Evolutionary conservation across 148 eudicot species (phyloP).

Genomic region (Bassia scoparia): DNA sequence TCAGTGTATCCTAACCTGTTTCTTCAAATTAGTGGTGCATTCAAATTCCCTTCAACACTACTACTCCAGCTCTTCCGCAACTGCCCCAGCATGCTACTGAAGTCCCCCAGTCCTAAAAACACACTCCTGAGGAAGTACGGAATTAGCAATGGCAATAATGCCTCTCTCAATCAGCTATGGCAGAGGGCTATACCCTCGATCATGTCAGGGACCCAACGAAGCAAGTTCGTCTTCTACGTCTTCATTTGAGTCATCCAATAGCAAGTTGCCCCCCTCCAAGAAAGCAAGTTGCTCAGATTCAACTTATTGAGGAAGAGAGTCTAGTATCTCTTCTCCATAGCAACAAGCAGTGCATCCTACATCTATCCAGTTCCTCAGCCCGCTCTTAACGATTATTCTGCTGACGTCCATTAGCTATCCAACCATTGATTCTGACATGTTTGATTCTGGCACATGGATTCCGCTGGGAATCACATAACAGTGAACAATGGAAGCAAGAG

Average conservation of each 20-base stretch:
- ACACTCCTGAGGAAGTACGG: constrained; percentile 49
- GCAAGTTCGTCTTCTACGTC: constrained; percentile 36
- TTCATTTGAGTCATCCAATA: background rate
- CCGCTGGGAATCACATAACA: constrained; percentile 22
- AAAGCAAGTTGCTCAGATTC: constrained; percentile 34
- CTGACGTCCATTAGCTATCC: constrained; percentile 69
- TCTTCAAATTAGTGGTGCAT: too few species aligned
- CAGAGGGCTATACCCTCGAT: constrained; percentile 33
- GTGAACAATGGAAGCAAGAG: constrained; percentile 31
- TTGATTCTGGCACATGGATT: constrained; percentile 16
- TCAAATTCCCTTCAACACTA: too few species aligned
- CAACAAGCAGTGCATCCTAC: constrained; percentile 24
- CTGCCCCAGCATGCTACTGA: too few species aligned
- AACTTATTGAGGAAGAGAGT: constrained; percentile 31
- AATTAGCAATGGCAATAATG: constrained; percentile 68
- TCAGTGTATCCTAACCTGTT: too few species aligned
- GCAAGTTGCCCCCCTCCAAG: constrained; percentile 21
- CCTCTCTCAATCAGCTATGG: constrained; percentile 65
- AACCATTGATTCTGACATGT: constrained; percentile 43
- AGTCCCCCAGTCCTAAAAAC: too few species aligned
- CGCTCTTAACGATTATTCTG: constrained; percentile 35
- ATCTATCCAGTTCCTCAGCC: constrained; percentile 56
- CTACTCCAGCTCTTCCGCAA: too few species aligned
- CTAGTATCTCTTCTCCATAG: constrained; percentile 33
- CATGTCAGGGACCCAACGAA: constrained; percentile 20